Evolutionary conservation across 768 basidiomycete species (phyloP), one percentile per base, ranked within the genome.

Genomic region (Scleroderma bovista): DNA sequence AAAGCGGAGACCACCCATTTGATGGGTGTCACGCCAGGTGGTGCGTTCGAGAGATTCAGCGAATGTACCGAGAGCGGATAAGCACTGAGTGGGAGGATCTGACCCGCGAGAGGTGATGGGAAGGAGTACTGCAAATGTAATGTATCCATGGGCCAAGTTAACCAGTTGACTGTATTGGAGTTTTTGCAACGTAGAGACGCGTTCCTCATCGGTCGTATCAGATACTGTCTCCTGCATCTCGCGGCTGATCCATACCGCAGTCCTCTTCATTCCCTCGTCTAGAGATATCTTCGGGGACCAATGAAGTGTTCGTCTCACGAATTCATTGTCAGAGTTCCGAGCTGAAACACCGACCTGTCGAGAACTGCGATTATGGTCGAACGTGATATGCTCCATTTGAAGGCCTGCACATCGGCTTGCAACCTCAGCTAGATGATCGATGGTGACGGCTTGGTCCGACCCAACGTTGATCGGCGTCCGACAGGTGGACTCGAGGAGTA

Each of bases 81-180:
- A 63, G 49, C 79, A 81, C 33, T 68, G 57, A 1, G 54, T 50
- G 0, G 71, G 71, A 5, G 61, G 51, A 2, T 51, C 26, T 0
- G 61, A 60, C 4, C 76, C 74, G 1, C 75, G 69, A 8, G 80
- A 82, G 1, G 81, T 82, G 55, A 83, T 72, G 2, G 81, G 81
- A 8, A 83, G 72, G 3, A 83, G 67, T 37, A 82, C 68, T 2
- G 75, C 81, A 55, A 81, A 79, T 6, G 62, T 70, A 46, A 69
- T 64, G 2, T 60, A 60, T 20, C 63, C 59, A 1, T 60, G 49
- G 6, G 60, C 53, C 8, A 81, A 63, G 40, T 71, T 48, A 23
- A 80, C 51, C 9, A 79, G 41, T 39, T 68, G 52, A 53, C 79
- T 80, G 33, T 34, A 40, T 16, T 60, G 58, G 37, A 72, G 58